Conservation (phyloP, 495 filamentous ascomycete species). For the Lichenothelia convexa region DNA sequence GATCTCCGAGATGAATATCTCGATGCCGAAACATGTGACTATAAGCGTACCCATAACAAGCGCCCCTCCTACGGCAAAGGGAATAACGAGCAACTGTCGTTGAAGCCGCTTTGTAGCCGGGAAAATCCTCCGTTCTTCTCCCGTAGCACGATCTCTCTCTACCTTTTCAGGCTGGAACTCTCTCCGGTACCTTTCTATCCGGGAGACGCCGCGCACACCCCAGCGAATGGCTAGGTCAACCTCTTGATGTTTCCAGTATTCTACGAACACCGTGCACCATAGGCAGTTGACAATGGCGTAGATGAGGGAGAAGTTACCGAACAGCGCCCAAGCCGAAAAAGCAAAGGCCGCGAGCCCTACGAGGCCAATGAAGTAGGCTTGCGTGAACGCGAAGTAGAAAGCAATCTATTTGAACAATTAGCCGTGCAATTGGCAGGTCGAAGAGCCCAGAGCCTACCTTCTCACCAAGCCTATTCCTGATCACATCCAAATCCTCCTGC, state of each 20-base stretch:
- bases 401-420: conserved; percentile 49
- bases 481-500: conserved; percentile 58
- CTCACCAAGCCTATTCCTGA: conserved; percentile 81
- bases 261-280: conserved; percentile 82
- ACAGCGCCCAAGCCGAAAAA: conserved; percentile 57
- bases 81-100: conserved; percentile 69
- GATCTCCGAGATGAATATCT: conserved; percentile 88
- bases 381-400: conserved; percentile 92
- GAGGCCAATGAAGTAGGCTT: conserved; percentile 78
- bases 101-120: conserved; percentile 57
- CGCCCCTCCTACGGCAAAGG: conserved; percentile 62
- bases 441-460: conserved; percentile 31
- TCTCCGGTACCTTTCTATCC: conserved; percentile 55
- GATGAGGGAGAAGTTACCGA: conserved; percentile 67
- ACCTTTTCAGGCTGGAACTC: conserved; percentile 66
- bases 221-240: conserved; percentile 77
- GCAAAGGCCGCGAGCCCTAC: conserved; percentile 74
- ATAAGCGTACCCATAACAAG: conserved; percentile 62
- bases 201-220: conserved; percentile 76
- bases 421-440: no score
- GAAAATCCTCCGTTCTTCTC: conserved; percentile 63
- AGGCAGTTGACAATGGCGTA: conserved; percentile 69
- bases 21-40: conserved; percentile 75
- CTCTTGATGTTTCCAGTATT: conserved; percentile 95
- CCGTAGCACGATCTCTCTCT: conserved; percentile 62